Evolutionary conservation across 2,329 filamentous ascomycete genomes (phyloP).

Genomic region (Bipolaris zeicola): DNA sequence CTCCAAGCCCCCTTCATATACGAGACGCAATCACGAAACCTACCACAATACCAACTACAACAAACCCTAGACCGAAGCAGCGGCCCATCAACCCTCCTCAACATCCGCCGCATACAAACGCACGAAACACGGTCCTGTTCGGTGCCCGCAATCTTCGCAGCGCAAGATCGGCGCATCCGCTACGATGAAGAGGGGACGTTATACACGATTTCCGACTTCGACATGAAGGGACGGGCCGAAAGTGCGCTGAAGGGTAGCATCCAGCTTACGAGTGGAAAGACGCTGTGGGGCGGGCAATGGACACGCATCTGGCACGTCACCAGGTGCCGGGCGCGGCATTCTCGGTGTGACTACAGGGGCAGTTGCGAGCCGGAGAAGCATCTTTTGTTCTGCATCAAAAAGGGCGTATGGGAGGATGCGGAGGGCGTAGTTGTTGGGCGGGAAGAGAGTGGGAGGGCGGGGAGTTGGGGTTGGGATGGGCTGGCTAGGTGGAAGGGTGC

Average conservation of each 20-base stretch:
- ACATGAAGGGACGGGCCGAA: slow-evolving; percentile 26
- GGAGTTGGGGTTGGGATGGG: not conserved
- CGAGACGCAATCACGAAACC: slow-evolving; percentile 19
- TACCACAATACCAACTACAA: slow-evolving; percentile 32
- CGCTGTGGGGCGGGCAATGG: slow-evolving; percentile 24
- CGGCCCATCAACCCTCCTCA: slow-evolving; percentile 20
- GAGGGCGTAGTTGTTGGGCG: slow-evolving; percentile 20
- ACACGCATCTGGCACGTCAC: slow-evolving; percentile 29
- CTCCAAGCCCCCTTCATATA: slow-evolving; percentile 28
- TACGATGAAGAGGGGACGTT: slow-evolving; percentile 32
- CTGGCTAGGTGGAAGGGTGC: not conserved
- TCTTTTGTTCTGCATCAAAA: slow-evolving; percentile 29
- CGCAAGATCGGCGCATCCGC: slow-evolving; percentile 5
- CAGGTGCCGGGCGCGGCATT: slow-evolving; percentile 22
- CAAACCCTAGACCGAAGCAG: slow-evolving; percentile 18
- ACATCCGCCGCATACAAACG: slow-evolving; percentile 26
- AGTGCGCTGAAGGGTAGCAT: slow-evolving; percentile 14
- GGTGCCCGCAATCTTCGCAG: slow-evolving; percentile 11
- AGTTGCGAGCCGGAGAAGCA: slow-evolving; percentile 24
- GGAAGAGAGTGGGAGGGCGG: slow-evolving; percentile 8
- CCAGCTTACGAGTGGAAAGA: slow-evolving; percentile 21
- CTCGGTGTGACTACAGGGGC: not conserved
- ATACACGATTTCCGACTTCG: slow-evolving; percentile 24
- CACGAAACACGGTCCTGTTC: slow-evolving; percentile 22
- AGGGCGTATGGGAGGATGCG: slow-evolving; percentile 28